Evolutionary conservation across 1,284 basidiomycete species (phyloP).

Genomic region (Sporisorium graminicola): DNA sequence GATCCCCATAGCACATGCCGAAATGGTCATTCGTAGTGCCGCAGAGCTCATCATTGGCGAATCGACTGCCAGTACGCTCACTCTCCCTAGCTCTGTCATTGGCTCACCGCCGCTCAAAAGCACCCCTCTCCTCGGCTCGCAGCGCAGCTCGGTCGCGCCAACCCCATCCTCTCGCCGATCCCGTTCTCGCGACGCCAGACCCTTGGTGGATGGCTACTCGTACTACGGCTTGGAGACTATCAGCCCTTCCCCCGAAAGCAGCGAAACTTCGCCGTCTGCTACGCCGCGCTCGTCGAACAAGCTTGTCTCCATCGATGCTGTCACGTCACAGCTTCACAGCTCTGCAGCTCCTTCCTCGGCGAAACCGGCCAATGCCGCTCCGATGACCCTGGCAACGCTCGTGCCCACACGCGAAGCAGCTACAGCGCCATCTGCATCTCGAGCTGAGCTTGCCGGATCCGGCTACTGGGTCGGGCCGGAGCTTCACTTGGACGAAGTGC

Average conservation of each 20-base stretch:
- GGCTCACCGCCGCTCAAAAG: conserved; percentile 37
- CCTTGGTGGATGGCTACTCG: conserved; percentile 62
- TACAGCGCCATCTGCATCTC: neutral
- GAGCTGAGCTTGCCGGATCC: conserved; percentile 17
- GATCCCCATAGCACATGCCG: conserved; percentile 55
- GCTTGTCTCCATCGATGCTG: conserved; percentile 42
- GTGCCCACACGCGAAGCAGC: conserved; percentile 47
- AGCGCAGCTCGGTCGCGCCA: conserved; percentile 11
- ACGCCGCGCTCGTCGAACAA: conserved; percentile 40
- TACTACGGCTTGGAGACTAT: conserved; percentile 65
- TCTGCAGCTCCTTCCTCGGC: conserved; percentile 16
- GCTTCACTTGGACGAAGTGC: conserved; percentile 60
- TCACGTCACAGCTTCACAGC: conserved; percentile 35
- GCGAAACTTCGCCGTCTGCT: conserved; percentile 45
- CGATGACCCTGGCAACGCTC: conserved; percentile 57
- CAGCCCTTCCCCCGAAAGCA: conserved; percentile 48
- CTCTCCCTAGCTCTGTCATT: conserved; percentile 28
- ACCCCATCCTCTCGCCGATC: conserved; percentile 41
- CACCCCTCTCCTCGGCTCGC: conserved; percentile 28
- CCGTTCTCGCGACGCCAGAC: conserved; percentile 51
- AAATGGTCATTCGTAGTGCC: conserved; percentile 50
- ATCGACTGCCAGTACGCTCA: conserved; percentile 22
- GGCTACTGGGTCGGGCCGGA: conserved; percentile 44
- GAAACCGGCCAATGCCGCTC: conserved; percentile 33
- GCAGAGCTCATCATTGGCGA: conserved; percentile 53